Conservation (phyloP, 2,329 filamentous ascomycete genomes). For the Dothistroma septosporum region DNA sequence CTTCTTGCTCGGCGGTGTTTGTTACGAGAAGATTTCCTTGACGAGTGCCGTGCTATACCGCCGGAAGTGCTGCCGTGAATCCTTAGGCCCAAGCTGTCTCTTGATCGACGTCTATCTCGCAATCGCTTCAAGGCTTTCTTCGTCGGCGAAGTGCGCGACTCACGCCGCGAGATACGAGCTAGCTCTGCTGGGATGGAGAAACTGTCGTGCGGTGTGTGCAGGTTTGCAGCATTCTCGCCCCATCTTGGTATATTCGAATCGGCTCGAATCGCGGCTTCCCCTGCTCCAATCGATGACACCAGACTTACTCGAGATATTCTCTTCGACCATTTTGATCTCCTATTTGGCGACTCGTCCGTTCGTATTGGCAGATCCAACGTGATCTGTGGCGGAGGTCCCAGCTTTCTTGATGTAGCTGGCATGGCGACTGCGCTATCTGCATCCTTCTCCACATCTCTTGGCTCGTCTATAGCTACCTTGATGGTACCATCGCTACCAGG, state of each 20-base stretch:
- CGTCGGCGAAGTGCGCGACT: slow-evolving; percentile 30
- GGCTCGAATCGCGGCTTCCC: slow-evolving; percentile 38
- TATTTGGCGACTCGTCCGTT: slow-evolving; percentile 11
- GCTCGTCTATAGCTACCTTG: slow-evolving; percentile 23
- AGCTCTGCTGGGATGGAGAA: slow-evolving; percentile 43
- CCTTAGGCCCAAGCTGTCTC: slow-evolving; percentile 24
- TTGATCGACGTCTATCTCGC: slow-evolving; percentile 31
- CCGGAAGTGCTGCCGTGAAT: slow-evolving; percentile 24
- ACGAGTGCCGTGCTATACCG: slow-evolving; percentile 33
- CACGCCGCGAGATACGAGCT: slow-evolving; percentile 34
- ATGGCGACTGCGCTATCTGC: slow-evolving; percentile 23
- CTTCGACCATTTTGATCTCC: slow-evolving; percentile 28
- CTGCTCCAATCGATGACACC: slow-evolving; percentile 37
- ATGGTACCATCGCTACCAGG: slow-evolving; percentile 29
- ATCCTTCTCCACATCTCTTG: slow-evolving; percentile 39
- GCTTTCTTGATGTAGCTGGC: slow-evolving; percentile 6
- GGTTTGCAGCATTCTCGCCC: slow-evolving; percentile 35
- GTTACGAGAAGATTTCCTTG: slow-evolving; percentile 6
- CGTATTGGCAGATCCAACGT: slow-evolving; percentile 33
- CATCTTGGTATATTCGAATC: slow-evolving; percentile 39
- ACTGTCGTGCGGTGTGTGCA: slow-evolving; percentile 41
- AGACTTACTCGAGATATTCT: slow-evolving; percentile 36
- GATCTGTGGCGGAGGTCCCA: slow-evolving; percentile 40
- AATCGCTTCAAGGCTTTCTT: slow-evolving; percentile 31
- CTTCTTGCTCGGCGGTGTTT: slow-evolving; percentile 21